A percentile compares a stretch with the other conserved stretches of the same genome.
These are phyloP conservation scores for Fusarium sp. DNA, from an alignment of 2,329 filamentous ascomycete genomes.

Conservation along the genomic window DNA sequence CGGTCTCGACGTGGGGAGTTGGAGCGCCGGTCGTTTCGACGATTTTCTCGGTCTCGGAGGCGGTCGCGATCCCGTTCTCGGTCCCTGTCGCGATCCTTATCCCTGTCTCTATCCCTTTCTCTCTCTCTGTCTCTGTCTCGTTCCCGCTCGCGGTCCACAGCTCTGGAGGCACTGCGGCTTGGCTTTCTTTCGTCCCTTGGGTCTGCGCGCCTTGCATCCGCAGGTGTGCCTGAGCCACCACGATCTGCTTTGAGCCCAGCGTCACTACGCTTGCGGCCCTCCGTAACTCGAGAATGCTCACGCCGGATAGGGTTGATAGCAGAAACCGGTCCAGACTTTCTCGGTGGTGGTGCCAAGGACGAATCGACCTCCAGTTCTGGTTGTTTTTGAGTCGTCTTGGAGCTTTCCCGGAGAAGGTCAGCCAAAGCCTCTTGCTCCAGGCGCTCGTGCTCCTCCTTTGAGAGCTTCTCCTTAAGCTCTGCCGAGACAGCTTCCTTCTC, in stretches of 20 bases:
- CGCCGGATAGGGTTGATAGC: constrained; percentile 68
- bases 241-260: constrained; percentile 49
- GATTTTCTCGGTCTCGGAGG: constrained; percentile 37
- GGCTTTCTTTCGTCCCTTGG: constrained; percentile 47
- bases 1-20: constrained; percentile 53
- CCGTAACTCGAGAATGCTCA: constrained; percentile 58
- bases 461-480: constrained; percentile 65
- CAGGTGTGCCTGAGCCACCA: constrained; percentile 45
- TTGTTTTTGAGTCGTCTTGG: constrained; percentile 59
- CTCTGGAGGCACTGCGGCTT: constrained; percentile 50
- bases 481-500: constrained; percentile 56
- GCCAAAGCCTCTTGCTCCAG: constrained; percentile 70
- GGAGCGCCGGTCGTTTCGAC: constrained; percentile 52
- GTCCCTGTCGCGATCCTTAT: constrained; percentile 41
- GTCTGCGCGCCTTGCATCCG: constrained; percentile 41
- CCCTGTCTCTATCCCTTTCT: constrained; percentile 41
- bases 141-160: constrained; percentile 40
- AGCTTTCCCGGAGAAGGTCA: constrained; percentile 70
- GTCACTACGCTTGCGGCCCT: constrained; percentile 55
- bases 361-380: constrained; percentile 69
- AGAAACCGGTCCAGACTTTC: constrained; percentile 64
- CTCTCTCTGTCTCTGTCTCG: constrained; percentile 40
- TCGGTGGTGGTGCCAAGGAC: constrained; percentile 66
- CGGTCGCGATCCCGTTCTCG: constrained; percentile 46
- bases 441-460: constrained; percentile 68